These are phyloP conservation scores for Isochrysis galbana DNA, from an alignment of 78 protist species.

Conservation along the genomic window DNA sequence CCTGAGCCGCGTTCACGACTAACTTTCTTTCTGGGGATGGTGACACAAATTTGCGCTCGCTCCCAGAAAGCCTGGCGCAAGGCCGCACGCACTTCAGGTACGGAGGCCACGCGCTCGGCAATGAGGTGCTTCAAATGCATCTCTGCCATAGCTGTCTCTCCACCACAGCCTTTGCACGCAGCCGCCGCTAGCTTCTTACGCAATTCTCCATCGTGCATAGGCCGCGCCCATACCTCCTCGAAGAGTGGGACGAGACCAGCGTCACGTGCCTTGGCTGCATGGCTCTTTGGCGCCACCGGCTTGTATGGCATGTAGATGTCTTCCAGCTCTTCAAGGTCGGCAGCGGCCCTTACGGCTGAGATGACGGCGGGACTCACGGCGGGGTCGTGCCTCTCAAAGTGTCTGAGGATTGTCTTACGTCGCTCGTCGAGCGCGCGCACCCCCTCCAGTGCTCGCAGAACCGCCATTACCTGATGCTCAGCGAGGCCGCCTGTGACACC, in stretches of 20 bases:
- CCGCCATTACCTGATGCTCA: no score
- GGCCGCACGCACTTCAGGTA: neutral
- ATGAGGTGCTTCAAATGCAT: neutral
- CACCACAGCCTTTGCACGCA: neutral
- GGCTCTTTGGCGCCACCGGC: neutral
- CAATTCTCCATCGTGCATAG: neutral
- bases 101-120: neutral
- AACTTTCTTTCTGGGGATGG: neutral
- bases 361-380: no score
- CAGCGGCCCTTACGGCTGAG: neutral
- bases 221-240: neutral
- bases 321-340: neutral
- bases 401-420: no score
- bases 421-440: no score
- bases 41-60: neutral
- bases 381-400: neutral
- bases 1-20: neutral
- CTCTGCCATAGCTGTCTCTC: neutral
- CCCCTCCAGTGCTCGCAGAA: no score
- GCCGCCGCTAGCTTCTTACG: neutral
- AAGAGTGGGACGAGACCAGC: neutral
- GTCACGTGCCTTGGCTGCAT: neutral
- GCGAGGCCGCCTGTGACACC: conserved; percentile 4
- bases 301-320: conserved; percentile 25
- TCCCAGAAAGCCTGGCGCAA: neutral